Percentiles rank a stretch among this genome's conserved stretches.
phyloP scores from a whole-genome alignment of 2,329 filamentous ascomycete species.

The Colletotrichum costaricense region DNA sequence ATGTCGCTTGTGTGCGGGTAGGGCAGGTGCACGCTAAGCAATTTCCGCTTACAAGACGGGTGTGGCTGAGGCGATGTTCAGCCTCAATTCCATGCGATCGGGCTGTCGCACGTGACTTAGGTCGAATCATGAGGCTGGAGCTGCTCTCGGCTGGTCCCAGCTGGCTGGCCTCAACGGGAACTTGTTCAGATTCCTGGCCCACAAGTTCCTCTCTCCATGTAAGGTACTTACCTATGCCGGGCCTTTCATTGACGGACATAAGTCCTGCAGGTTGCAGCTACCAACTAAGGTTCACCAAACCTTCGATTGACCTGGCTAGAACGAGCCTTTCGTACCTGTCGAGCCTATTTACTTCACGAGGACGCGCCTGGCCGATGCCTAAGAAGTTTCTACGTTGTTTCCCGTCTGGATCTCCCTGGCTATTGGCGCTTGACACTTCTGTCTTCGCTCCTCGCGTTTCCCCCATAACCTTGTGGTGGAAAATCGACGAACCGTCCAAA shows the following conservation, averaged over 20 bases:
- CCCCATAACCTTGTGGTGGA: not conserved
- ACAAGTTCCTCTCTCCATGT: too few relatives aligned
- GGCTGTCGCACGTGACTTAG: constrained; percentile 23
- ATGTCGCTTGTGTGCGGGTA: constrained; percentile 36
- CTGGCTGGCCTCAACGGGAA: not conserved
- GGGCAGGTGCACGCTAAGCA: constrained; percentile 29
- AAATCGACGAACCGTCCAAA: constrained; percentile 7
- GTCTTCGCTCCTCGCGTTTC: not conserved
- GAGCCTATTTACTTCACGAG: not conserved
- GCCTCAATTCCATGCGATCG: constrained; percentile 15
- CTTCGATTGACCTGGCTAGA: not conserved
- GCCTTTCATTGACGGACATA: not conserved
- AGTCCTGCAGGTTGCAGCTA: not conserved
- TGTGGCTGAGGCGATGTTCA: constrained; percentile 25
- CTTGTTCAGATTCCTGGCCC: too few relatives aligned
- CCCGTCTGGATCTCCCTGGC: not conserved
- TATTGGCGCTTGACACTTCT: not conserved
- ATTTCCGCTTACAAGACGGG: not conserved
- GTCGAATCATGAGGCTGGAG: not conserved
- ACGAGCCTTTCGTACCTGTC: not conserved
- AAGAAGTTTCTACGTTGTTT: not conserved
- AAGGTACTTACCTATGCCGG: too few relatives aligned
- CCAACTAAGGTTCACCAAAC: not conserved
- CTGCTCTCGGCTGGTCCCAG: not conserved
- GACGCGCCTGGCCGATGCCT: not conserved